Evolutionary conservation across 2,329 filamentous ascomycete species (phyloP).

Genomic region (Dendrostoma leiphaemia): DNA sequence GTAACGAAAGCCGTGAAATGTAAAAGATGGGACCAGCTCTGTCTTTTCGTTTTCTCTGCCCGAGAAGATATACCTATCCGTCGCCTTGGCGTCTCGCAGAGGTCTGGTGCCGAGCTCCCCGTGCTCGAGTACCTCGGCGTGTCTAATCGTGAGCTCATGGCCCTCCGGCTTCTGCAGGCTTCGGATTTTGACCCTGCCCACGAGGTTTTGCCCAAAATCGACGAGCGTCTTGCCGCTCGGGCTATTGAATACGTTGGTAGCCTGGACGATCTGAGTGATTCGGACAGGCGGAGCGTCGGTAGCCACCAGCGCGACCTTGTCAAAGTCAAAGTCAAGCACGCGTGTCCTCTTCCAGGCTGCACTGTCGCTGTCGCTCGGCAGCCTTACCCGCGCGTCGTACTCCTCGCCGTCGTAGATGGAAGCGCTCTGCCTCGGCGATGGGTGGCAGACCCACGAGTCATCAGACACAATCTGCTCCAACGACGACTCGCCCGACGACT

Average conservation of each 20-base stretch:
- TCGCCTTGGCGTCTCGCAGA: constrained; percentile 40
- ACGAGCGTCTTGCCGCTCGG: constrained; percentile 44
- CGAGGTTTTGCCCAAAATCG: constrained; percentile 59
- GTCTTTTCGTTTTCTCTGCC: constrained; percentile 7
- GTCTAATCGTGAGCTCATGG: constrained; percentile 42
- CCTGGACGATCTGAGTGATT: constrained; percentile 24
- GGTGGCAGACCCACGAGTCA: constrained; percentile 26
- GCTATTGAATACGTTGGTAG: constrained; percentile 7
- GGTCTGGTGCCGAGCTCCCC: constrained; percentile 40
- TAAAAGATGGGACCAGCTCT: constrained; percentile 46
- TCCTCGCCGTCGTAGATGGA: constrained; percentile 30
- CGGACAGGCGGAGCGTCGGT: constrained; percentile 33
- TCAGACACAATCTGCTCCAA: constrained; percentile 27
- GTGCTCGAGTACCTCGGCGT: constrained; percentile 55
- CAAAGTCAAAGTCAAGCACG: constrained; percentile 21
- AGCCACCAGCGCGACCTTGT: constrained; percentile 22
- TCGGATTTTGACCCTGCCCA: constrained; percentile 45
- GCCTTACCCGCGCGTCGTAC: constrained; percentile 29
- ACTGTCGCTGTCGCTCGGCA: constrained; percentile 1
- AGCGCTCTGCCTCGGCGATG: constrained; percentile 20
- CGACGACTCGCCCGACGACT: constrained; percentile 20
- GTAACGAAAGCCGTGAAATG: constrained; percentile 54
- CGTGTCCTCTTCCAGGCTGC: neutral
- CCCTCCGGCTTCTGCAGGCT: constrained; percentile 34
- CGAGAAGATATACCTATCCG: constrained; percentile 36